phyloP scores from a whole-genome alignment of 1,284 basidiomycete species.

The Apiotrichum porosum region DNA sequence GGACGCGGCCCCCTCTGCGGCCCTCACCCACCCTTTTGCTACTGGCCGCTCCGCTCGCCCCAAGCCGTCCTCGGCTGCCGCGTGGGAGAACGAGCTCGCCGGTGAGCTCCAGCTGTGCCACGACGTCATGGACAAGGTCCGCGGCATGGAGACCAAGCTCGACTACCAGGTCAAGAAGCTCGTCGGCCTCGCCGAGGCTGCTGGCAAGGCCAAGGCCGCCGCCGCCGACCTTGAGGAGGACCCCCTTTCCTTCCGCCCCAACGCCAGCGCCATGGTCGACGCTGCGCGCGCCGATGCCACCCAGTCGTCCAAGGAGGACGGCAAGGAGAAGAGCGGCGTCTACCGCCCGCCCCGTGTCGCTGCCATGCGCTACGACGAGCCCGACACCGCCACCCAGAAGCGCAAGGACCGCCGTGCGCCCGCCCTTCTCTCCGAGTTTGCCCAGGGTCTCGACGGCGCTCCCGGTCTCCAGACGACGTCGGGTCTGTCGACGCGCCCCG shows the following conservation, averaged over 20 bases:
- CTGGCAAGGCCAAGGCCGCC: slow-evolving; percentile 50
- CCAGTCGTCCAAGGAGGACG: slow-evolving; percentile 30
- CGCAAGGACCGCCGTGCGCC: slow-evolving; percentile 63
- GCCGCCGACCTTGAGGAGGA: slow-evolving; percentile 64
- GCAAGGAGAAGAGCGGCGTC: slow-evolving; percentile 54
- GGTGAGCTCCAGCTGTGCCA: slow-evolving; percentile 44
- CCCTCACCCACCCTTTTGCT: slow-evolving; percentile 18
- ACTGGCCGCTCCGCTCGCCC: slow-evolving; percentile 10
- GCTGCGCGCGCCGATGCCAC: slow-evolving; percentile 19
- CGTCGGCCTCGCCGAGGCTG: slow-evolving; percentile 63
- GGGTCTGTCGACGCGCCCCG: slow-evolving; percentile 56
- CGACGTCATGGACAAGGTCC: slow-evolving; percentile 53
- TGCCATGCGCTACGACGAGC: slow-evolving; percentile 80
- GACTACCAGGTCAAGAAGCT: slow-evolving; percentile 95
- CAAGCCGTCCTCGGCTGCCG: background rate
- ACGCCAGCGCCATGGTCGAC: slow-evolving; percentile 55
- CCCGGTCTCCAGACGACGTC: slow-evolving; percentile 69
- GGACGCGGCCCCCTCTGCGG: slow-evolving; percentile 15
- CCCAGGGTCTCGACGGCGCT: slow-evolving; percentile 55
- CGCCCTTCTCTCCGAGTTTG: slow-evolving; percentile 59
- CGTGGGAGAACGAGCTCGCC: slow-evolving; percentile 25
- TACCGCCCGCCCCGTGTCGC: slow-evolving; percentile 91
- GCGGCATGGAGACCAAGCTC: slow-evolving; percentile 71
- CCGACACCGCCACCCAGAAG: slow-evolving; percentile 3
- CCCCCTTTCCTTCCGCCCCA: slow-evolving; percentile 84